Evolutionary conservation across 331 rosid species (phyloP), one percentile per base, ranked within the genome.

Genomic region (Telfairia occidentalis): DNA sequence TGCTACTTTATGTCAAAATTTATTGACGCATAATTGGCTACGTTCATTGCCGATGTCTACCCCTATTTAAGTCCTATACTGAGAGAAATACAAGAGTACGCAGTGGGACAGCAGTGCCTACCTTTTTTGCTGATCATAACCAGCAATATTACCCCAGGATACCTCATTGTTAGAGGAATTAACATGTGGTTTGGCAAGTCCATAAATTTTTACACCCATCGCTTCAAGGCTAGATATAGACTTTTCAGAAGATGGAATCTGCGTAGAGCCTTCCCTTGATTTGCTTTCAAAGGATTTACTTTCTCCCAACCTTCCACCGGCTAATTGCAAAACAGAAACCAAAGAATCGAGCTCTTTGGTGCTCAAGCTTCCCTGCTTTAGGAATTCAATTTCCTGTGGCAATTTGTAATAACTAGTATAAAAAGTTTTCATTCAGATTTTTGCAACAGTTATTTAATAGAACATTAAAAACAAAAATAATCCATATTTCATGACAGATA

Each of bases 61-160:
- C 26, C 24, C 1, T 63, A 63, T 63, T 2, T 63, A 63, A 0
- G 28, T 7, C 24, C 26, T 3, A 48, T 71, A 46, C 23, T 7
- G 28, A n/a, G 9, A 43, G 16, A 43, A 71, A 23, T 29, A 30
- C 23, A 12, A 15, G 37, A 35, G 53, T 18, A 11, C 1, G 52
- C 32, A 50, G 9, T 1, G 28, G 3, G 37, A 34, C 23, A 74
- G 69, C 32, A 24, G 19, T 5, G 79, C 89, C 70, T 80, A 93
- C 98, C 97, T 76, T 52, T 93, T 93, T 71, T 93, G 98, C 71
- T 83, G 83, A 76, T 88, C 92, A 83, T 93, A 93, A 52, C 98
- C 98, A n/a, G 97, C 98, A 76, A 91, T 88, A 86, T 82, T 85
- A 76, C 88, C 97, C 98, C 98, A 93, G 37, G 89, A 85, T 75